phyloP scores from a whole-genome alignment of 768 basidiomycete genomes.

The Dendrothele bispora region DNA sequence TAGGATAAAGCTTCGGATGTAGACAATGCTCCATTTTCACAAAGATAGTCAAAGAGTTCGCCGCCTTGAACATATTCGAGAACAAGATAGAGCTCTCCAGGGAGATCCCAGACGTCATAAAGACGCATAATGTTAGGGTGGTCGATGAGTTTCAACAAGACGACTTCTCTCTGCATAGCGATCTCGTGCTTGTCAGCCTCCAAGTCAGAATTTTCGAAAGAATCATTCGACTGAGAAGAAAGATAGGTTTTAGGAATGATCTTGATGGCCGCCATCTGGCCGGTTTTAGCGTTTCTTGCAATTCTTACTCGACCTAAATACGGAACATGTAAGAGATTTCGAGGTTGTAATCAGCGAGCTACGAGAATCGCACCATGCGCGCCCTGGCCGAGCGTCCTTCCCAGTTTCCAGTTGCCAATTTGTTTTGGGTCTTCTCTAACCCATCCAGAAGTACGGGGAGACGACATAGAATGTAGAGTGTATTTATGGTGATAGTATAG shows the following conservation, averaged over 20 bases:
- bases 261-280: conserved; percentile 91
- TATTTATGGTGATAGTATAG: conserved; percentile 11
- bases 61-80: conserved; percentile 95
- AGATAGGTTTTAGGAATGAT: conserved; percentile 82
- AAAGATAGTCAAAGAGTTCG: conserved; percentile 89
- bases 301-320: conserved; percentile 82
- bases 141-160: conserved; percentile 96
- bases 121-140: conserved; percentile 94
- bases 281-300: conserved; percentile 84
- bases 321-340: neutral
- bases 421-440: conserved; percentile 53
- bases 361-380: conserved; percentile 73
- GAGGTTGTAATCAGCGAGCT: neutral
- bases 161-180: conserved; percentile 90
- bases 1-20: conserved; percentile 74
- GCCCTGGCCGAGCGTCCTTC: conserved; percentile 81
- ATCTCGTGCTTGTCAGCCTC: conserved; percentile 77
- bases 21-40: neutral
- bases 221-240: conserved; percentile 58
- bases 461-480: too few species aligned
- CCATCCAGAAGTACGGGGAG: conserved; percentile 24
- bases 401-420: conserved; percentile 83
- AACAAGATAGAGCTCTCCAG: conserved; percentile 83
- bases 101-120: conserved; percentile 97
- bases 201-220: conserved; percentile 66